Conservation (phyloP, 345 rosid genomes). For the Aurinia saxatilis region DNA sequence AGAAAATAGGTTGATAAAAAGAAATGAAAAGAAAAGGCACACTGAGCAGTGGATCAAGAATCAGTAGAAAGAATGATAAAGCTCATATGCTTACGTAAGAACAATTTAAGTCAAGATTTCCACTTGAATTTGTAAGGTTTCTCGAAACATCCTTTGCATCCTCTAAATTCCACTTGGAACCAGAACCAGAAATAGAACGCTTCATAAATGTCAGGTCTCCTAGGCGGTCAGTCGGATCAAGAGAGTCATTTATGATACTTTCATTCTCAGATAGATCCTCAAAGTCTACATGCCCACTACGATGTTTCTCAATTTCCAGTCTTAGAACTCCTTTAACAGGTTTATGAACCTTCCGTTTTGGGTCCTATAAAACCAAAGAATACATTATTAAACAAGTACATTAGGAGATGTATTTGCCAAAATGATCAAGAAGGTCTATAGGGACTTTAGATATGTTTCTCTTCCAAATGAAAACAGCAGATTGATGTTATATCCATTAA, state of each 20-base stretch:
- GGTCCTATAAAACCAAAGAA: conserved; percentile 52
- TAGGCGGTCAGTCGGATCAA: conserved; percentile 59
- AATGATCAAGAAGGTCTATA: not conserved
- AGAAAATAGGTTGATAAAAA: conserved; percentile 1
- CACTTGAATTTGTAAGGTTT: conserved; percentile 47
- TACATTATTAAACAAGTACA: not conserved
- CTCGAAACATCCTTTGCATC: conserved; percentile 62
- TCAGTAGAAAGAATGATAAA: not conserved
- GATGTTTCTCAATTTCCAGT: conserved; percentile 95
- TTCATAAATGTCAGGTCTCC: conserved; percentile 48
- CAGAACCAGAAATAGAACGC: conserved; percentile 64
- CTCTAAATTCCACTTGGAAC: too few relatives aligned
- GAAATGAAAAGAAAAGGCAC: conserved; percentile 3
- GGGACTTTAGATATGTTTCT: conserved; percentile 2
- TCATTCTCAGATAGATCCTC: conserved; percentile 87
- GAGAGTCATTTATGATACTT: conserved; percentile 72
- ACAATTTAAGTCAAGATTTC: conserved; percentile 41
- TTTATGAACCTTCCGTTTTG: conserved; percentile 86
- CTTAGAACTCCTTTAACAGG: conserved; percentile 87
- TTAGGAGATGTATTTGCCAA: too few relatives aligned
- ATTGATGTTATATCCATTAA: not conserved
- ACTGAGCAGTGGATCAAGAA: not conserved
- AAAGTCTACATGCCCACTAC: conserved; percentile 51
- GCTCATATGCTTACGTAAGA: conserved; percentile 53
- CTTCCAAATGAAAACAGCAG: conserved; percentile 6